phyloP scores from a whole-genome alignment of 1,284 basidiomycete species.

The Phellopilus nigrolimitatus region DNA sequence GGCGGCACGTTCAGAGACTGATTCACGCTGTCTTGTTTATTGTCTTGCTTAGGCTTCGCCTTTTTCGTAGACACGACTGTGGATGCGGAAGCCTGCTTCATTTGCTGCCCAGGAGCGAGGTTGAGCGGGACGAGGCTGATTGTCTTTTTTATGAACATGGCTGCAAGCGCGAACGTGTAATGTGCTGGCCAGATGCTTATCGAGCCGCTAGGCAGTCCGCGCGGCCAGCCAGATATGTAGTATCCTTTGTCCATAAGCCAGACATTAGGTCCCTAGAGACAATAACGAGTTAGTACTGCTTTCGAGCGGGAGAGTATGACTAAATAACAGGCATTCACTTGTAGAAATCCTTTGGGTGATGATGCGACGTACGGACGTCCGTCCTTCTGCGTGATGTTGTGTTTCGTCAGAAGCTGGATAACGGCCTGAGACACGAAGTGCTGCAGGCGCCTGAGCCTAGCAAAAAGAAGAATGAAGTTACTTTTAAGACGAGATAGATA shows the following conservation, averaged over 20 bases:
- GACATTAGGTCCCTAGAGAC: constrained; percentile 8
- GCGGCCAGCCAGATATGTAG: constrained; percentile 12
- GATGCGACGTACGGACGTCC: constrained; percentile 15
- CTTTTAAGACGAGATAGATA: neutral
- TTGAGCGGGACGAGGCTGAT: constrained; percentile 4
- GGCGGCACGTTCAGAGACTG: no score
- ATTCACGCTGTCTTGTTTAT: neutral
- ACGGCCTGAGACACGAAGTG: constrained; percentile 18
- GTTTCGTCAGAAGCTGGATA: constrained; percentile 12
- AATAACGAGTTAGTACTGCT: neutral
- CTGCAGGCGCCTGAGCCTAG: constrained; percentile 11
- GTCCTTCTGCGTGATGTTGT: constrained; percentile 14
- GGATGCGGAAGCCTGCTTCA: neutral
- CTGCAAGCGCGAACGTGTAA: constrained; percentile 13
- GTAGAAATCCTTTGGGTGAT: constrained; percentile 17
- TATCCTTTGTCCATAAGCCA: constrained; percentile 12
- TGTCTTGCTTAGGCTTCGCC: neutral
- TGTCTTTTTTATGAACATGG: constrained; percentile 14
- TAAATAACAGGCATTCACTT: neutral
- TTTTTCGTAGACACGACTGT: neutral
- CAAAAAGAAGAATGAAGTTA: neutral
- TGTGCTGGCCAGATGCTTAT: constrained; percentile 16
- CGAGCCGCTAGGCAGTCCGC: constrained; percentile 13
- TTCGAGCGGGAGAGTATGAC: no score
- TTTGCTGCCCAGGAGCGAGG: neutral